Conservation (phyloP, 2,329 filamentous ascomycete genomes). For the Mycosphaerelloides madeirae region DNA sequence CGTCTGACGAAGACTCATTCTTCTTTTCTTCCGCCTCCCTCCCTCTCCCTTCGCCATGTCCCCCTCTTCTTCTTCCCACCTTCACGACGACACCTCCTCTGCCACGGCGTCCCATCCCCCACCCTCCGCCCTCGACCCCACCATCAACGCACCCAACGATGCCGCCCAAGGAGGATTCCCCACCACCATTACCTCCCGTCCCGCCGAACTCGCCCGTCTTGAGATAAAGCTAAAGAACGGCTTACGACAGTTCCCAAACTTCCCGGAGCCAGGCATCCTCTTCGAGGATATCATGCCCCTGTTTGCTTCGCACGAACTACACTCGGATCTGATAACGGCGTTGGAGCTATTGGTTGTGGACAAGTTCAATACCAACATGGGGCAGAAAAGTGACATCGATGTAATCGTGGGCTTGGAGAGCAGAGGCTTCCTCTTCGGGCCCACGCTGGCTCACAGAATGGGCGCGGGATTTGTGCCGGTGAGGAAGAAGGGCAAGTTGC, state of each 20-base stretch:
- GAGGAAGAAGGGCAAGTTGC: slow-evolving; percentile 92
- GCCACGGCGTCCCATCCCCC: slow-evolving; percentile 26
- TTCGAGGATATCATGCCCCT: slow-evolving; percentile 98
- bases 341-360: slow-evolving; percentile 76
- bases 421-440: slow-evolving; percentile 91
- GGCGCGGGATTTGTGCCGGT: slow-evolving; percentile 87
- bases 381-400: slow-evolving; percentile 51
- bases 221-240: slow-evolving; percentile 63
- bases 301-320: slow-evolving; percentile 72
- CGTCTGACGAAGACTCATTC: not conserved
- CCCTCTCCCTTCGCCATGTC: slow-evolving; percentile 13
- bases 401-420: slow-evolving; percentile 91
- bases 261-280: slow-evolving; percentile 84
- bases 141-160: slow-evolving; percentile 26
- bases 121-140: slow-evolving; percentile 23
- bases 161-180: slow-evolving; percentile 46
- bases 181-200: slow-evolving; percentile 46
- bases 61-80: slow-evolving; percentile 10
- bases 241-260: slow-evolving; percentile 84
- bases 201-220: slow-evolving; percentile 48
- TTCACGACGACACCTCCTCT: slow-evolving; percentile 5
- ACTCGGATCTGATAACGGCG: slow-evolving; percentile 72
- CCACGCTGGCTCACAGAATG: slow-evolving; percentile 75
- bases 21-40: slow-evolving; percentile 1
- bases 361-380: slow-evolving; percentile 44